Evolutionary conservation across 306 rosid species (phyloP).

Genomic region (Pterocarpus macrocarpus): DNA sequence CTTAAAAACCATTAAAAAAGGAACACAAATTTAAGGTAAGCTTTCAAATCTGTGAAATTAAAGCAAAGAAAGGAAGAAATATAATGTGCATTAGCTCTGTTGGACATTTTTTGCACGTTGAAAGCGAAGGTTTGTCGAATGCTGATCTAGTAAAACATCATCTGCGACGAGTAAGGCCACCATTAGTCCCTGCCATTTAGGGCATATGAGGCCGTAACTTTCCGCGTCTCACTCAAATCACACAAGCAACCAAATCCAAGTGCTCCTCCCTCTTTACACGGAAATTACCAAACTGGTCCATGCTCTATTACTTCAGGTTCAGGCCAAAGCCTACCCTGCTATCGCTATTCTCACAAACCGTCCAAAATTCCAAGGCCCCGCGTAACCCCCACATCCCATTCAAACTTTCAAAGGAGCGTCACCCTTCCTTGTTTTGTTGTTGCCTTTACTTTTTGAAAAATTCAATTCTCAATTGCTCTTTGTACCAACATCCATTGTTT

Average conservation of each 20-base stretch:
- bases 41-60: background rate
- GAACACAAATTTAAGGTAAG: conserved; percentile 12
- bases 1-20: conserved; percentile 13
- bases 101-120: background rate
- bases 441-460: background rate
- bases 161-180: conserved; percentile 14
- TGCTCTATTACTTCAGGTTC: conserved; percentile 1
- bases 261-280: background rate
- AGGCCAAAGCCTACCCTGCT: background rate
- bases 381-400: background rate
- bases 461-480: no score
- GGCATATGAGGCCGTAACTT: conserved; percentile 19
- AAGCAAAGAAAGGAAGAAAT: background rate
- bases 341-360: background rate
- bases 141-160: background rate
- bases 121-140: conserved; percentile 21
- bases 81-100: conserved; percentile 11
- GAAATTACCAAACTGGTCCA: conserved; percentile 30
- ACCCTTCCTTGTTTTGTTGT: background rate
- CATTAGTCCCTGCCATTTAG: conserved; percentile 41
- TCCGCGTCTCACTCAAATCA: background rate
- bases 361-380: conserved; percentile 19
- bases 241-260: conserved; percentile 38
- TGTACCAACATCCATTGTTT: no score
- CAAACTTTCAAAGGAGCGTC: background rate